Percentiles rank a stretch among this genome's conserved stretches.
Evolutionary conservation across 345 rosid genomes (phyloP).

Genomic region (Nasturtium officinale): DNA sequence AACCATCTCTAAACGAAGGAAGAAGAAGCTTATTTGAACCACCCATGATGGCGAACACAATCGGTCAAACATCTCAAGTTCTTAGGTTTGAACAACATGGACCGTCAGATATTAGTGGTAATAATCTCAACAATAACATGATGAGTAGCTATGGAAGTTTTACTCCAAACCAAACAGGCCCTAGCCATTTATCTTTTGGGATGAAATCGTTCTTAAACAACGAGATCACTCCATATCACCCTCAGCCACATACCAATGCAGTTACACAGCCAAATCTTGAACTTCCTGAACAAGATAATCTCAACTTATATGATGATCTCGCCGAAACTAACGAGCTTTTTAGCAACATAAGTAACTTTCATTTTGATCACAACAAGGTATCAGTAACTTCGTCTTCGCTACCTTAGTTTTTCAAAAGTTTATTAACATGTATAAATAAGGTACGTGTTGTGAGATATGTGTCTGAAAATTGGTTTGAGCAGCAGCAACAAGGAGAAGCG

Average conservation of each 20-base stretch:
- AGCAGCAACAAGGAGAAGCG: constrained; percentile 25
- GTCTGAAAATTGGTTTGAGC: not conserved
- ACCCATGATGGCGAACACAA: constrained; percentile 7
- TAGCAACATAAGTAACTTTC: constrained; percentile 17
- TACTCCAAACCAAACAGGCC: constrained; percentile 16
- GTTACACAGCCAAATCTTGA: constrained; percentile 25
- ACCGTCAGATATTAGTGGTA: not conserved
- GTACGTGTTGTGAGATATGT: not conserved
- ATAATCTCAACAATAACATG: constrained; percentile 6
- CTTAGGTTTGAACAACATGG: constrained; percentile 30
- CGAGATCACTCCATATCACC: constrained; percentile 11
- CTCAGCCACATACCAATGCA: not conserved
- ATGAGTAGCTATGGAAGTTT: constrained; percentile 22
- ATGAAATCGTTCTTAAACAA: constrained; percentile 22
- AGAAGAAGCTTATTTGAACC: constrained; percentile 20
- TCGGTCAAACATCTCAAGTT: constrained; percentile 35
- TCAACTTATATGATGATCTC: constrained; percentile 12
- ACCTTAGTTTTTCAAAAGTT: not conserved
- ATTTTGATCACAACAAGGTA: constrained; percentile 28
- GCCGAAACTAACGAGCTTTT: constrained; percentile 11
- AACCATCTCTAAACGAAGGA: constrained; percentile 28
- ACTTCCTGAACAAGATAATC: constrained; percentile 22
- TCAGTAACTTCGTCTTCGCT: not conserved
- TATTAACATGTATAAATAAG: not conserved
- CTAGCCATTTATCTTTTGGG: constrained; percentile 14